Evolutionary conservation across 129 eudicot genomes (phyloP).

Genomic region (Solidago caesia): DNA sequence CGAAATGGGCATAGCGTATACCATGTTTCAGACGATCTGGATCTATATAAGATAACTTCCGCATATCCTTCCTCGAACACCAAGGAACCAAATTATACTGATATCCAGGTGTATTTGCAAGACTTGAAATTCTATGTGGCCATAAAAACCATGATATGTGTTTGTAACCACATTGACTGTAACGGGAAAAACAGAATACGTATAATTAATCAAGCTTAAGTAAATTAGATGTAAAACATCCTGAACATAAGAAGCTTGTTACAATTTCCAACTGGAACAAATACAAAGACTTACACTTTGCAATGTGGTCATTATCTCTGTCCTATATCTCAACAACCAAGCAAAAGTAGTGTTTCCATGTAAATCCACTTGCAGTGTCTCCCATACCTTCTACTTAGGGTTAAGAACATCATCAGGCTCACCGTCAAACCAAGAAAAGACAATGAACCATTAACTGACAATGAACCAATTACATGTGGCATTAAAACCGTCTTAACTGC

Average conservation of each 20-base stretch:
- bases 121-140: conserved; percentile 29
- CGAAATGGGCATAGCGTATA: conserved; percentile 28
- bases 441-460: not conserved
- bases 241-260: not conserved
- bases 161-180: conserved; percentile 31
- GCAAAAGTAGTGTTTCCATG: too few species aligned
- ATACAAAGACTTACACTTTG: conserved; percentile 26
- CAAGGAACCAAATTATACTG: conserved; percentile 29
- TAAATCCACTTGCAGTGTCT: conserved; percentile 68
- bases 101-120: conserved; percentile 13
- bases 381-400: conserved; percentile 96
- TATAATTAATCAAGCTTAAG: not conserved
- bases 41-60: conserved; percentile 20
- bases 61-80: conserved; percentile 30
- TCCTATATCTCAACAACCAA: too few species aligned
- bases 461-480: not conserved
- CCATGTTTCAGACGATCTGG: conserved; percentile 29
- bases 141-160: conserved; percentile 31
- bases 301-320: too few species aligned
- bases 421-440: conserved; percentile 59
- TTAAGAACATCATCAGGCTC: conserved; percentile 77
- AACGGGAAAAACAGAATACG: not conserved
- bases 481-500: not conserved
- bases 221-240: too few species aligned
- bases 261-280: conserved; percentile 1